Conservation (phyloP, 2,329 filamentous ascomycete species). For the Pseudomassariella vexata region DNA sequence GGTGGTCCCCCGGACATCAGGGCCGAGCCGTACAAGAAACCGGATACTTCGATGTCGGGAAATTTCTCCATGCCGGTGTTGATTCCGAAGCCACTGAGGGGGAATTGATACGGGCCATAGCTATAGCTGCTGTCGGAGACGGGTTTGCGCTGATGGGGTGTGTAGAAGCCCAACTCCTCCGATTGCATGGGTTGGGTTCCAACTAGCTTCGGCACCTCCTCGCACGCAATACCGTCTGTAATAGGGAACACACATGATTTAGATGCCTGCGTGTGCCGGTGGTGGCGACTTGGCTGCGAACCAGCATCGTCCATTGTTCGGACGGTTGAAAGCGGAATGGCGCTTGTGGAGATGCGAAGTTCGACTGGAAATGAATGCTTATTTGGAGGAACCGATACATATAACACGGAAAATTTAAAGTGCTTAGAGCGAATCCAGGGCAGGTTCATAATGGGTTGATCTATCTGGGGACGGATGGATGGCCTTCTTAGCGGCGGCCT, state of each 20-base stretch:
- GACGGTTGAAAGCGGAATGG: neutral
- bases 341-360: neutral
- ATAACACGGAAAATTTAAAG: neutral
- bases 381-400: neutral
- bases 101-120: neutral
- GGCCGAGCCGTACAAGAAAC: neutral
- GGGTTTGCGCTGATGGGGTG: neutral
- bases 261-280: too few species aligned
- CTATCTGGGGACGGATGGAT: neutral
- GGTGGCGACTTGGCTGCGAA: too few species aligned
- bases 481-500: constrained; percentile 4
- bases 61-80: neutral
- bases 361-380: neutral
- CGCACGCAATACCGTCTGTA: too few species aligned
- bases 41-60: neutral
- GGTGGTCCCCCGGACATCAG: neutral
- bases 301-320: neutral
- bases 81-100: too few species aligned
- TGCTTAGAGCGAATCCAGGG: too few species aligned
- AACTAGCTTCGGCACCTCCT: too few species aligned
- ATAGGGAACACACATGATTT: too few species aligned
- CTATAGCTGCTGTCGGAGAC: neutral
- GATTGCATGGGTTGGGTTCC: too few species aligned
- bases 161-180: too few species aligned
- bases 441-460: too few species aligned